phyloP scores from a whole-genome alignment of 1,284 basidiomycete species.

The Mrakiaceae sp. region DNA sequence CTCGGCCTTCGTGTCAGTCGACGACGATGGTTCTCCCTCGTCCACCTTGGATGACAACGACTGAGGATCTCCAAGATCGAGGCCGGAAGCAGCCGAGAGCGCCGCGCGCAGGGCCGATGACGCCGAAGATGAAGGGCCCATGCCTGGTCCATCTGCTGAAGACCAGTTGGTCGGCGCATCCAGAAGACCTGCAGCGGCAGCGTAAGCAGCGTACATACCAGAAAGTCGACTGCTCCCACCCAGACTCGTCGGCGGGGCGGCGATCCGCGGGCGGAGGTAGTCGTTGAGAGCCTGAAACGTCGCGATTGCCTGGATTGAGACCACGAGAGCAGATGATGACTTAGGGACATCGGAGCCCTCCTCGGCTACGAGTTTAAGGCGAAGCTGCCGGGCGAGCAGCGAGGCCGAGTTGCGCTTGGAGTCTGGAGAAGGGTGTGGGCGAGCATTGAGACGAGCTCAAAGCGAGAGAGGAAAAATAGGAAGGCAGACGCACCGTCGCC shows the following conservation, averaged over 20 bases:
- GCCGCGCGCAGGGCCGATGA: no score
- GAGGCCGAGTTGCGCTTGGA: conserved; percentile 76
- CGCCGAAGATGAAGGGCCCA: no score
- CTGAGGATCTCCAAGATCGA: no score
- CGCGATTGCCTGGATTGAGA: conserved; percentile 92
- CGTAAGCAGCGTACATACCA: conserved; percentile 80
- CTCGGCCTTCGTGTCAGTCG: no score
- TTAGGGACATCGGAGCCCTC: conserved; percentile 78
- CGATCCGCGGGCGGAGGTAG: conserved; percentile 78
- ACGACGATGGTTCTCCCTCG: no score
- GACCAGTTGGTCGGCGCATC: conserved; percentile 15
- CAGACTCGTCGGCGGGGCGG: conserved; percentile 27
- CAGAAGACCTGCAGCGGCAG: conserved; percentile 43
- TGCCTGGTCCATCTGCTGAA: not conserved
- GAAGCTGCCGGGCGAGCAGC: conserved; percentile 72
- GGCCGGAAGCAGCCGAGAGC: no score
- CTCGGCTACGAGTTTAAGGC: conserved; percentile 72
- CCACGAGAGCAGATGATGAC: conserved; percentile 73
- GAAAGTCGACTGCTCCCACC: conserved; percentile 53
- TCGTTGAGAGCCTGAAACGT: conserved; percentile 92
- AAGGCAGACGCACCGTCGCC: conserved; percentile 50
- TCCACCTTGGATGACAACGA: no score
- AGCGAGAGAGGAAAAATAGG: conserved; percentile 19
- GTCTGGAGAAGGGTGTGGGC: conserved; percentile 40
- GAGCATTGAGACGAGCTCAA: conserved; percentile 16